Conservation (phyloP, 225 moss, liverwort and hornwort species). For the Lunularia cruciata region DNA sequence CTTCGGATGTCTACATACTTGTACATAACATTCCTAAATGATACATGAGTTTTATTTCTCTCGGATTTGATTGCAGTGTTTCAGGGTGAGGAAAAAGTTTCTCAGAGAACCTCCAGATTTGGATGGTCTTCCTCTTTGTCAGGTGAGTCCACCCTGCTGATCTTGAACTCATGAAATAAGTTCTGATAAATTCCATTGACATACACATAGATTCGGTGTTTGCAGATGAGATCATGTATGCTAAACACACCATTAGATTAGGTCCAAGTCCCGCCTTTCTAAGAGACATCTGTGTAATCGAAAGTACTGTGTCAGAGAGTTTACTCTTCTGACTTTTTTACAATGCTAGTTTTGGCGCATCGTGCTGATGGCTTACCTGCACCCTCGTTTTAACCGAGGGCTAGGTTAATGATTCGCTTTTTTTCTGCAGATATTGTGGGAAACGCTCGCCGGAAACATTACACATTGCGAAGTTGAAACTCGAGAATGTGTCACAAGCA, state of each 20-base stretch:
- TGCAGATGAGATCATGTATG: too few species aligned
- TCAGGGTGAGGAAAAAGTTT: constrained; percentile 76
- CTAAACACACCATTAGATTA: too few species aligned
- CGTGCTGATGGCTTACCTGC: background rate
- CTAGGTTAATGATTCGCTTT: background rate
- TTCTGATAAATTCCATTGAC: too few species aligned
- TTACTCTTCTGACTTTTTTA: too few species aligned
- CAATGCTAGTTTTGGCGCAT: too few species aligned
- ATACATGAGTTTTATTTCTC: background rate
- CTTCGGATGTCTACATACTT: background rate
- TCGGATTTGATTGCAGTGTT: constrained; percentile 51
- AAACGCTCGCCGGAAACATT: constrained; percentile 77
- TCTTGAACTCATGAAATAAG: too few species aligned
- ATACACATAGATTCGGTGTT: too few species aligned
- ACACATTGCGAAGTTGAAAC: constrained; percentile 92
- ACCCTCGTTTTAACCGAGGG: background rate
- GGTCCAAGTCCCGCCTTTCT: too few species aligned
- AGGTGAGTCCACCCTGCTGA: constrained; percentile 48
- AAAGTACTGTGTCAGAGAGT: too few species aligned
- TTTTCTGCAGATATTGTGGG: constrained; percentile 71
- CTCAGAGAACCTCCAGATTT: constrained; percentile 55
- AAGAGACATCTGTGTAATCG: too few species aligned
- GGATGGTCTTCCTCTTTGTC: constrained; percentile 56
- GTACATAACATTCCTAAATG: background rate
- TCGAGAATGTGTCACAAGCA: constrained; percentile 47